Percentiles rank a stretch among this genome's conserved stretches.
phyloP scores from a whole-genome alignment of 1,139 yeast genomes.

The Candida mesenterica region DNA sequence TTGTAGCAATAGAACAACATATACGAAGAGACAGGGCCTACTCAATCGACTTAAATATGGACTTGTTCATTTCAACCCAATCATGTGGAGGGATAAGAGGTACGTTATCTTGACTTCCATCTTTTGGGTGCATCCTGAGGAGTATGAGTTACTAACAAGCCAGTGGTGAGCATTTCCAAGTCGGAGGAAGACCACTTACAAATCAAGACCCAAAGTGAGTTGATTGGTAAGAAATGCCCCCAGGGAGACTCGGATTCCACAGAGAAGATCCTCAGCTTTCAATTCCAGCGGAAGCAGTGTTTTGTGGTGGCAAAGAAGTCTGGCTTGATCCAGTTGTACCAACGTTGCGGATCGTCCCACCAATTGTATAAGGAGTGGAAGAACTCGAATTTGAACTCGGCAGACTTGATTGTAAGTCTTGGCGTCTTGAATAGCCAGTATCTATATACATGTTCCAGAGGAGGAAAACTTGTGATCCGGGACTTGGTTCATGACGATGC shows the following conservation, averaged over 20 bases:
- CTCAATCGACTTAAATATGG: too few species aligned
- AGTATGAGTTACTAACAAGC: constrained; percentile 9
- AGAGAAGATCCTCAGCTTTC: constrained; percentile 22
- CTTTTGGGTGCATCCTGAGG: not conserved
- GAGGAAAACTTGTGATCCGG: constrained; percentile 44
- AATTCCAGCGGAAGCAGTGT: constrained; percentile 20
- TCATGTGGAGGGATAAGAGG: constrained; percentile 22
- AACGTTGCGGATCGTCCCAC: constrained; percentile 13
- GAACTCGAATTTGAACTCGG: constrained; percentile 19
- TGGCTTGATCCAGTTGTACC: constrained; percentile 35
- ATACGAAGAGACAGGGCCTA: too few species aligned
- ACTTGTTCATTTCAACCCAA: constrained; percentile 10
- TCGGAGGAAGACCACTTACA: constrained; percentile 6
- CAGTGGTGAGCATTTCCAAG: constrained; percentile 13
- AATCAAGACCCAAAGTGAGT: constrained; percentile 4
- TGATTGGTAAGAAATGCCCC: not conserved
- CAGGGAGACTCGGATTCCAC: constrained; percentile 15
- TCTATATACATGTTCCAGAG: constrained; percentile 44
- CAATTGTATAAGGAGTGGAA: constrained; percentile 31
- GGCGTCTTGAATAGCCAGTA: constrained; percentile 29
- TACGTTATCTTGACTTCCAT: constrained; percentile 14
- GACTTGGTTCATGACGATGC: constrained; percentile 44
- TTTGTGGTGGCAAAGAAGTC: constrained; percentile 27
- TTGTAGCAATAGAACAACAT: too few species aligned
- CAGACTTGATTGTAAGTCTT: constrained; percentile 31